Conservation (phyloP, 164 flowering plant genomes). For the Vitis cinerea region DNA sequence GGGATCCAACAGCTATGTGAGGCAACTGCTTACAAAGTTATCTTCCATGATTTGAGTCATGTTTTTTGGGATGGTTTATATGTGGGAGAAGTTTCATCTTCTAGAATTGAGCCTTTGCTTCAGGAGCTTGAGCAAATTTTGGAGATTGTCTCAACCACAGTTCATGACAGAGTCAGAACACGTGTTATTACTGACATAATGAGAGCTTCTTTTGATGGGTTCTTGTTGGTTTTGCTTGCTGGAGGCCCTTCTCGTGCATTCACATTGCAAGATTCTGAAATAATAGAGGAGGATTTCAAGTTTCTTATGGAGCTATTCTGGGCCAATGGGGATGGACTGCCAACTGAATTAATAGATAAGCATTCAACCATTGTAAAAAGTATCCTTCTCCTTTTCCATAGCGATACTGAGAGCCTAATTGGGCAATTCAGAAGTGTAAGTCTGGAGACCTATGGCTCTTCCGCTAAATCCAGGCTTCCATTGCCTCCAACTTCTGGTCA, state of each 20-base stretch:
- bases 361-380: slow-evolving; percentile 42
- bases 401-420: slow-evolving; percentile 53
- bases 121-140: slow-evolving; percentile 66
- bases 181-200: slow-evolving; percentile 70
- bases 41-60: slow-evolving; percentile 69
- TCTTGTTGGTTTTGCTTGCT: slow-evolving; percentile 75
- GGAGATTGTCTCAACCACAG: slow-evolving; percentile 53
- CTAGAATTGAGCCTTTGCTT: slow-evolving; percentile 73
- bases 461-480: slow-evolving; percentile 63
- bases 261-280: slow-evolving; percentile 46
- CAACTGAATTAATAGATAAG: slow-evolving; percentile 69
- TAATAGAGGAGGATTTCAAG: slow-evolving; percentile 77
- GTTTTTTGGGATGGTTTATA: slow-evolving; percentile 78
- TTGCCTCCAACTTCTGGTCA: slow-evolving; percentile 76
- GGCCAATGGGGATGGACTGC: slow-evolving; percentile 88
- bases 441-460: slow-evolving; percentile 42
- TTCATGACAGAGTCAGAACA: slow-evolving; percentile 64
- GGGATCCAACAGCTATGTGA: slow-evolving; percentile 77
- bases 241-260: slow-evolving; percentile 84
- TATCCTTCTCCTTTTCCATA: slow-evolving; percentile 52
- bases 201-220: slow-evolving; percentile 91
- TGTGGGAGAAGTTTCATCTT: slow-evolving; percentile 55
- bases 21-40: slow-evolving; percentile 66
- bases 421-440: slow-evolving; percentile 39
- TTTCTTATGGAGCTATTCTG: slow-evolving; percentile 63